These are phyloP conservation scores for Verticillium dahliae DNA, from an alignment of 2,329 filamentous ascomycete genomes.

Conservation along the genomic window DNA sequence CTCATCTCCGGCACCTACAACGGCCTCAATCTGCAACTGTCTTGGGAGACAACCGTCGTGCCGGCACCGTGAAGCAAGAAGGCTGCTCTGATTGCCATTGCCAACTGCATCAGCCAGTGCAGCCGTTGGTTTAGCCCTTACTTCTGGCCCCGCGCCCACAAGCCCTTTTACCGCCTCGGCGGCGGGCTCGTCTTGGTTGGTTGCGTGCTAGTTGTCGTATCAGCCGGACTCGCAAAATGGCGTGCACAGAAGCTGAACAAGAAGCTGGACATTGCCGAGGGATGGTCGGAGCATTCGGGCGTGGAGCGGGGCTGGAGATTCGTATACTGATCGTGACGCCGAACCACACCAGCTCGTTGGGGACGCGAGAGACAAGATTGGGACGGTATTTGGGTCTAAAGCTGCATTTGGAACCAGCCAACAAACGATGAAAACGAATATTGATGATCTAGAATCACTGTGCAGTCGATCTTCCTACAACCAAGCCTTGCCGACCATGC, in stretches of 20 bases:
- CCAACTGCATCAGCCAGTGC: slow-evolving; percentile 27
- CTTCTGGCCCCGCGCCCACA: slow-evolving; percentile 21
- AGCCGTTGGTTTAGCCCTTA: slow-evolving; percentile 33
- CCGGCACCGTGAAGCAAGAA: slow-evolving; percentile 29
- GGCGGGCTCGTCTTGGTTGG: slow-evolving; percentile 15
- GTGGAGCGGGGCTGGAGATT: slow-evolving; percentile 15
- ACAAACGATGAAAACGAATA: neutral
- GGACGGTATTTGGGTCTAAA: neutral
- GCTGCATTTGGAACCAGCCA: neutral
- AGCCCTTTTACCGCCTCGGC: slow-evolving; percentile 18
- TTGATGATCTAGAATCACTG: neutral
- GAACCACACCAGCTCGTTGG: neutral
- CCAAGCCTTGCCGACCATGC: neutral
- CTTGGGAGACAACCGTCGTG: slow-evolving; percentile 31
- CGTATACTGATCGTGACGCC: neutral
- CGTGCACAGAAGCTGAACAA: slow-evolving; percentile 14
- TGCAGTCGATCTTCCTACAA: neutral
- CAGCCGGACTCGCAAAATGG: slow-evolving; percentile 13
- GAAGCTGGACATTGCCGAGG: slow-evolving; percentile 18
- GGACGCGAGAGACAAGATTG: neutral
- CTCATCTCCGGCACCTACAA: slow-evolving; percentile 29
- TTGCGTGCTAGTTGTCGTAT: slow-evolving; percentile 11
- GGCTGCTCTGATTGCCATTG: slow-evolving; percentile 31
- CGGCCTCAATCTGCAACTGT: slow-evolving; percentile 29
- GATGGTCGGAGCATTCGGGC: slow-evolving; percentile 14